phyloP scores from a whole-genome alignment of 2,329 filamentous ascomycete genomes.

The Epichloe hybrida region DNA sequence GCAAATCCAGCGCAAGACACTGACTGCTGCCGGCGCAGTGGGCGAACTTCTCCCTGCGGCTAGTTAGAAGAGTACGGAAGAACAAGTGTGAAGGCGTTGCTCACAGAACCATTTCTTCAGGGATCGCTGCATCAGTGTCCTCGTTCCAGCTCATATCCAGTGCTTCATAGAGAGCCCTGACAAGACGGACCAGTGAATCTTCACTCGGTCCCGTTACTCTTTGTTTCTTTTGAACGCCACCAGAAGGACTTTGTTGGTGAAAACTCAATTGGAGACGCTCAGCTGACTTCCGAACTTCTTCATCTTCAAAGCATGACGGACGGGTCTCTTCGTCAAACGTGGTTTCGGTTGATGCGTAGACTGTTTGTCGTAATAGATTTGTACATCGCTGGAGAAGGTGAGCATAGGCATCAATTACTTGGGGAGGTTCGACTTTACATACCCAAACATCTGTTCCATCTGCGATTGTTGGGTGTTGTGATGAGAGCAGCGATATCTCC shows the following conservation, averaged over 20 bases:
- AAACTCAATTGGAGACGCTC: conserved; percentile 18
- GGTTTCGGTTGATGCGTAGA: conserved; percentile 9
- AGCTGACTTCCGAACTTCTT: conserved; percentile 16
- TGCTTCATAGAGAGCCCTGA: conserved; percentile 14
- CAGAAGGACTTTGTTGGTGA: conserved; percentile 4
- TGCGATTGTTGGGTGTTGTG: conserved; percentile 17
- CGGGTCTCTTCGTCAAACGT: conserved; percentile 12
- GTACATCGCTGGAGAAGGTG: conserved; percentile 16
- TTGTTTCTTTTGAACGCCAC: conserved; percentile 15
- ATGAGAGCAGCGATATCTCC: conserved; percentile 24
- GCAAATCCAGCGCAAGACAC: conserved; percentile 36
- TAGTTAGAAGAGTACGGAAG: conserved; percentile 8
- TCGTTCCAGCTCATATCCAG: conserved; percentile 14
- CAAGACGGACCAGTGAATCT: conserved; percentile 11
- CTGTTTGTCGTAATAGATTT: conserved; percentile 16
- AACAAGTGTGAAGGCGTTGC: conserved; percentile 12
- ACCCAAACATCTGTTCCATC: conserved; percentile 30
- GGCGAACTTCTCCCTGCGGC: conserved; percentile 26
- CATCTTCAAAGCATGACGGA: conserved; percentile 17
- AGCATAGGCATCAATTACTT: conserved; percentile 5
- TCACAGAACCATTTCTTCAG: conserved; percentile 32
- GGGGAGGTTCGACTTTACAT: conserved; percentile 3
- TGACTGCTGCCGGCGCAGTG: conserved; percentile 33
- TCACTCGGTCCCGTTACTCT: conserved; percentile 12
- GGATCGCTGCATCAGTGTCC: conserved; percentile 11